Evolutionary conservation across 2,329 filamentous ascomycete species (phyloP), one percentile per base, ranked within the genome.

Genomic region (Fusarium luffae): DNA sequence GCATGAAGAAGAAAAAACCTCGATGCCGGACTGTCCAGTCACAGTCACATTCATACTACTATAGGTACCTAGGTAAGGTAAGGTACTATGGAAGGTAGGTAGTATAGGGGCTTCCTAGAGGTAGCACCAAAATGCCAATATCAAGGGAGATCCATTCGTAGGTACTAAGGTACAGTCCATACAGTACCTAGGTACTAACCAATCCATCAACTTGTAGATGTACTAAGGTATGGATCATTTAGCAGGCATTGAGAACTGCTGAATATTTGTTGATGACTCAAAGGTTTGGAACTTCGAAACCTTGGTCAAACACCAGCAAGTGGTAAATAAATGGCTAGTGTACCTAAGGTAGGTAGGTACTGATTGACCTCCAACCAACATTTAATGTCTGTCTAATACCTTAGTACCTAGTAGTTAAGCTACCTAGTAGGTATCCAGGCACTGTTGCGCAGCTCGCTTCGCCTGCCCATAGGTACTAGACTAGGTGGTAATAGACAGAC

Each of bases 241-340:
- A 34, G 8, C 32, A 34, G 32, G 32, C 16, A 18, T 34, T 37
- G 10, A 37, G 32, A 18, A 37, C 34, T n/a, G 34, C 18, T 37
- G 34, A 37, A 37, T n/a, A 37, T 37, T 37, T 37, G 34, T 37
- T n/a, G 18, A 51, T 7, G 18, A 13, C 49, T 9, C 25, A 25
- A 27, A 51, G 10, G 34, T 18, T 28, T 41, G n/a, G 27, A 62
- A n/a, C 16, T 52, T 40, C 21, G 23, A 52, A 46, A 51, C 37
- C 21, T 23, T 59, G 30, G 27, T 32, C 30, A 68, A 50, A 46
- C 51, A 44, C 47, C 51, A 40, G 34, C 41, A 9, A 69, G 21
- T 40, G 30, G 49, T 30, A 48, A 52, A 32, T 30, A 48, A 52
- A 32, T 49, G 18, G 18, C 34, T 37, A 28, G 27, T 28, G 11